A percentile compares a stretch with the other conserved stretches of the same genome.
phyloP scores from a whole-genome alignment of 2,329 filamentous ascomycete species.

The Verruconis gallopava region DNA sequence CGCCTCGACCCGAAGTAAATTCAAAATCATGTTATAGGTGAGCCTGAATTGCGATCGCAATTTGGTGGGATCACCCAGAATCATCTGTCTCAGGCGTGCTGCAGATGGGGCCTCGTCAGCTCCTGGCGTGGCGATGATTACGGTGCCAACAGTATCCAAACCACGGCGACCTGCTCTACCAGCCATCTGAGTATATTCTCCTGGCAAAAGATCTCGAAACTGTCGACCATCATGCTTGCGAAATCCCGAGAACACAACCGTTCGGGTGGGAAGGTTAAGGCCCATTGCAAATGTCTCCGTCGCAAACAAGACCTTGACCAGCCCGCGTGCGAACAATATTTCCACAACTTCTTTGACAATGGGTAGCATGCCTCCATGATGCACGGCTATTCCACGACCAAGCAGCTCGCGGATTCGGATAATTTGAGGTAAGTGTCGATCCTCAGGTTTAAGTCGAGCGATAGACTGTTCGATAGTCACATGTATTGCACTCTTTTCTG shows the following conservation, averaged over 20 bases:
- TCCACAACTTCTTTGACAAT: conserved; percentile 98
- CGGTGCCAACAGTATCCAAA: conserved; percentile 80
- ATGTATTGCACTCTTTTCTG: conserved; percentile 92
- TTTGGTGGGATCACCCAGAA: conserved; percentile 89
- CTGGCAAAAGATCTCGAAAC: conserved; percentile 82
- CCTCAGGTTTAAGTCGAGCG: conserved; percentile 79
- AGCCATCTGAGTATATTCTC: conserved; percentile 98
- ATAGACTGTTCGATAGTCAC: conserved; percentile 96
- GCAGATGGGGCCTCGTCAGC: conserved; percentile 82
- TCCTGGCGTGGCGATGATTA: conserved; percentile 77
- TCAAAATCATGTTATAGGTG: conserved; percentile 99
- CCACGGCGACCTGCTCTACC: conserved; percentile 87
- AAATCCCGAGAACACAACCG: conserved; percentile 94
- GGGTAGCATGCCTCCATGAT: conserved; percentile 85
- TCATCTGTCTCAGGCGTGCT: conserved; percentile 77
- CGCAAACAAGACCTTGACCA: conserved; percentile 94
- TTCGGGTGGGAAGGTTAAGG: conserved; percentile 85
- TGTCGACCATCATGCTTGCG: conserved; percentile 89
- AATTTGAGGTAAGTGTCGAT: conserved; percentile 83
- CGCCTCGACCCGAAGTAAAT: conserved; percentile 85
- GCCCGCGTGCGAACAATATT: conserved; percentile 83
- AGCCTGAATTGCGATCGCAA: conserved; percentile 89
- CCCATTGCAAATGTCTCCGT: conserved; percentile 99
- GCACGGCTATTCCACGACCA: conserved; percentile 80
- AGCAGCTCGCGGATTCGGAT: conserved; percentile 74